Conservation (phyloP, 306 rosid species). For the Macrotyloma uniflorum region DNA sequence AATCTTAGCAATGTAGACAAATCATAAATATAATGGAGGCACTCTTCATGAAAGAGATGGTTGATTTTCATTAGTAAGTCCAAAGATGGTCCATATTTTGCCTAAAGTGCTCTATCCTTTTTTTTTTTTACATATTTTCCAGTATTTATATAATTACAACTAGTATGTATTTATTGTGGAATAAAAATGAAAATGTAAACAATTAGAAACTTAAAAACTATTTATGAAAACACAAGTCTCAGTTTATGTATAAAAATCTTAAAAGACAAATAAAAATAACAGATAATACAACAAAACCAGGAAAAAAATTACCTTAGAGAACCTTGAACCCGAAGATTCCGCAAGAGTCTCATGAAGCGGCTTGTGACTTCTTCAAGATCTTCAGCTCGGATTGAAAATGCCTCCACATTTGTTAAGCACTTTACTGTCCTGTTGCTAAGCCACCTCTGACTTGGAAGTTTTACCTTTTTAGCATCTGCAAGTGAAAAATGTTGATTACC, state of each 20-base stretch:
- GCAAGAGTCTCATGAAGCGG: conserved; percentile 65
- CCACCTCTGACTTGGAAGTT: conserved; percentile 52
- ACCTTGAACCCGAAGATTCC: conserved; percentile 78
- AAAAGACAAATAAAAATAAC: no score
- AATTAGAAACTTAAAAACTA: no score
- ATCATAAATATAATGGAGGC: neutral
- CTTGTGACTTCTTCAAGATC: conserved; percentile 81
- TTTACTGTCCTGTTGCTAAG: conserved; percentile 57
- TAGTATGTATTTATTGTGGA: no score
- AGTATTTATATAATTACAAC: no score
- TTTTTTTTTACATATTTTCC: no score
- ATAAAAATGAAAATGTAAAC: no score
- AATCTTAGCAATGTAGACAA: neutral
- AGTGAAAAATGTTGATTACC: neutral
- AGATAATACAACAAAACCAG: neutral
- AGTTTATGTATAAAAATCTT: no score
- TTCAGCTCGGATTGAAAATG: conserved; percentile 65
- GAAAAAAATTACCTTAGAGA: conserved; percentile 63
- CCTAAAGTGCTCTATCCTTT: no score
- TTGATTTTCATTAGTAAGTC: neutral
- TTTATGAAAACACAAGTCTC: no score
- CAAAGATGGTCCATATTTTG: neutral
- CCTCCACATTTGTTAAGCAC: conserved; percentile 80
- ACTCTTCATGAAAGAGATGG: neutral
- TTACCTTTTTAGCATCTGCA: conserved; percentile 65